These are phyloP conservation scores for Mycena vitilis DNA, from an alignment of 768 basidiomycete genomes.

Conservation along the genomic window DNA sequence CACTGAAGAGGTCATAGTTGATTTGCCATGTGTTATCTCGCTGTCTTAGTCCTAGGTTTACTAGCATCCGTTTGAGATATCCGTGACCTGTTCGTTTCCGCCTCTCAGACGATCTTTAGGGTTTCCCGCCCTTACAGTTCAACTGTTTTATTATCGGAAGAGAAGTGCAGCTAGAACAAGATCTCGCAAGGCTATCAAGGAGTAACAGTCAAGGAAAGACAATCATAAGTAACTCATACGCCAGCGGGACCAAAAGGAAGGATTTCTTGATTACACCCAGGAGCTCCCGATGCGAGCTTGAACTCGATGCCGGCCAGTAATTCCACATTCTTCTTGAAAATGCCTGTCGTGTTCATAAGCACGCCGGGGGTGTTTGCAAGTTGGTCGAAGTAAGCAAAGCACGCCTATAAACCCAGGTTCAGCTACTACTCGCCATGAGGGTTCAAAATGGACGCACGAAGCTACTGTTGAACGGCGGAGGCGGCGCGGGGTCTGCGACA, in stretches of 20 bases:
- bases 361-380: constrained; percentile 11
- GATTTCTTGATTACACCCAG: constrained; percentile 26
- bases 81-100: too few relatives aligned
- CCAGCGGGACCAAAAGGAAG: constrained; percentile 33
- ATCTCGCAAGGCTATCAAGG: too few relatives aligned
- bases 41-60: too few relatives aligned
- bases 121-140: too few relatives aligned
- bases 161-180: too few relatives aligned
- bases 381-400: constrained; percentile 30
- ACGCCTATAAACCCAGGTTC: constrained; percentile 6
- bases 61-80: too few relatives aligned
- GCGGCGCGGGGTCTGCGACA: constrained; percentile 28
- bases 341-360: constrained; percentile 29
- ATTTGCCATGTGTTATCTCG: too few relatives aligned
- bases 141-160: too few relatives aligned
- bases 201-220: too few relatives aligned
- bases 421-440: too few relatives aligned
- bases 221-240: constrained; percentile 1
- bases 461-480: constrained; percentile 30
- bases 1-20: too few relatives aligned
- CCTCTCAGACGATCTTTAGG: too few relatives aligned
- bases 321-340: constrained; percentile 31
- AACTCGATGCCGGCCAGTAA: constrained; percentile 30
- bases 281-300: constrained; percentile 10
- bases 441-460: constrained; percentile 8